These are phyloP conservation scores for Exophiala aquamarina DNA, from an alignment of 2,329 filamentous ascomycete species.

Conservation along the genomic window DNA sequence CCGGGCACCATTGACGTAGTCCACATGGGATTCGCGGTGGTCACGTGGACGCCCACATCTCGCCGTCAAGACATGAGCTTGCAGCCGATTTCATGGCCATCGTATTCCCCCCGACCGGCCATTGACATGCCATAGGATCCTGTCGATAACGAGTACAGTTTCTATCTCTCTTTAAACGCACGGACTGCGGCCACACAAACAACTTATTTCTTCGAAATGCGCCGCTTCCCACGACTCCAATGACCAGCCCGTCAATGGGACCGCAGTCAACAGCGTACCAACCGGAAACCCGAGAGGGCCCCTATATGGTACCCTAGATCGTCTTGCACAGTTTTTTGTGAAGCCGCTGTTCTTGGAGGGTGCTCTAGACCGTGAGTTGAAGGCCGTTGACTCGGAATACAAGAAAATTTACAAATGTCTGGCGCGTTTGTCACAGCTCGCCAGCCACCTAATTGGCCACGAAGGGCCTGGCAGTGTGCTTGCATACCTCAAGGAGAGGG, in stretches of 20 bases:
- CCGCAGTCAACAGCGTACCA: conserved; percentile 17
- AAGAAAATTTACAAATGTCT: conserved; percentile 95
- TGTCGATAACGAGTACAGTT: conserved; percentile 90
- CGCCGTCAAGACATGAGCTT: no score
- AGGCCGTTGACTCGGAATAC: conserved; percentile 91
- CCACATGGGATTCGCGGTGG: no score
- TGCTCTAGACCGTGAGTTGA: conserved; percentile 82
- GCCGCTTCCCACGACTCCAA: conserved; percentile 66
- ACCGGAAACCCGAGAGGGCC: conserved; percentile 40
- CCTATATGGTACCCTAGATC: conserved; percentile 79
- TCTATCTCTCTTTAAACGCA: conserved; percentile 89
- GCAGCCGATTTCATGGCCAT: no score
- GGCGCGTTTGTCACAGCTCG: conserved; percentile 84
- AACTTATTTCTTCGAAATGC: conserved; percentile 97
- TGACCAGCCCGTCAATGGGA: conserved; percentile 15
- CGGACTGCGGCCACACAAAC: conserved; percentile 92
- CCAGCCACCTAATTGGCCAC: conserved; percentile 85
- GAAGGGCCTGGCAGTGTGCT: conserved; percentile 91
- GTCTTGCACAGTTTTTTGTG: conserved; percentile 93
- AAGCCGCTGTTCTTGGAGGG: conserved; percentile 81
- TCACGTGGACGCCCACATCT: no score
- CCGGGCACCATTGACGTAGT: no score
- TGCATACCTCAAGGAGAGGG: conserved; percentile 83
- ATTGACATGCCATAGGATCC: conserved; percentile 65
- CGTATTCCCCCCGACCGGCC: no score